Percentiles rank a stretch among this genome's conserved stretches.
phyloP scores from a whole-genome alignment of 2,329 filamentous ascomycete species.

The Cordyceps tenuipes region DNA sequence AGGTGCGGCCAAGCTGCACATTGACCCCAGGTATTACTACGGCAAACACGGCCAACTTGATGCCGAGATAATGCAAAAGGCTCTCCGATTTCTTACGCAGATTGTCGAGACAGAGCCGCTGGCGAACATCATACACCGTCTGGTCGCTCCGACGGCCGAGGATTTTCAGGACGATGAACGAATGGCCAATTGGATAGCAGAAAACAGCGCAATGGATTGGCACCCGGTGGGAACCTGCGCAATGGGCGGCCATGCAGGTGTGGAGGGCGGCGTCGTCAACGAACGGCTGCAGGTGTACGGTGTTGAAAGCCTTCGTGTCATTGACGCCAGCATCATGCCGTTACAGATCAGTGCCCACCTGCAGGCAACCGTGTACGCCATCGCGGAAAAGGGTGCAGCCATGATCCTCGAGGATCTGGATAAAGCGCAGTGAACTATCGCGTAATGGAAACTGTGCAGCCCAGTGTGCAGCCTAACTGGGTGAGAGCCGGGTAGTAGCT shows the following conservation, averaged over 20 bases:
- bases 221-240: conserved; percentile 34
- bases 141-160: conserved; percentile 18
- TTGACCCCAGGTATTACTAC: conserved; percentile 35
- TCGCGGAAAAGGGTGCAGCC: conserved; percentile 25
- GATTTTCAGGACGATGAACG: conserved; percentile 13
- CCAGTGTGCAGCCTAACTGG: too few species aligned
- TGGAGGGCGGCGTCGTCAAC: conserved; percentile 25
- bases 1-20: conserved; percentile 13
- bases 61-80: conserved; percentile 33
- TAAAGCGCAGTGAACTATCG: neutral
- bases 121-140: conserved; percentile 26
- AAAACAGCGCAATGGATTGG: conserved; percentile 25
- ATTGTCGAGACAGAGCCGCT: conserved; percentile 31
- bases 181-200: conserved; percentile 20
- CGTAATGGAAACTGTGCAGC: too few species aligned
- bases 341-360: conserved; percentile 22
- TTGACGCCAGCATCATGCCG: conserved; percentile 25
- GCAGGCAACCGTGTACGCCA: conserved; percentile 23
- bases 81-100: conserved; percentile 30
- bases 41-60: conserved; percentile 33
- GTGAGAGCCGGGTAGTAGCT: too few species aligned
- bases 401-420: conserved; percentile 22
- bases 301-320: conserved; percentile 19
- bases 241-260: conserved; percentile 24
- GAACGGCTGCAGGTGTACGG: conserved; percentile 23